Evolutionary conservation across 768 basidiomycete genomes (phyloP).

Genomic region (Suillus subluteus): DNA sequence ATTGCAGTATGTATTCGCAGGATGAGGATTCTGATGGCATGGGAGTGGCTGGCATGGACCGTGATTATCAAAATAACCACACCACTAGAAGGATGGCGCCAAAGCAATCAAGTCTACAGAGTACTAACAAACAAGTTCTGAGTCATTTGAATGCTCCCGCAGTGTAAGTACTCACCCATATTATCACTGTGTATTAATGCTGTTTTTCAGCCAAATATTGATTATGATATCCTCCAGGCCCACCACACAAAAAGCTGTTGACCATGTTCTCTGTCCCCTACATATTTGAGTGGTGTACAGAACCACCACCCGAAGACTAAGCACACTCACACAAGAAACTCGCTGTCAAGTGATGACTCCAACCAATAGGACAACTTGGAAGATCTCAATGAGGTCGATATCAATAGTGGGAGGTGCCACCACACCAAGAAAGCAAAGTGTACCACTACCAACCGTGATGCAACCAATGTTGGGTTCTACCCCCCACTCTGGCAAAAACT

Average conservation of each 20-base stretch:
- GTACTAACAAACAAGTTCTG: neutral
- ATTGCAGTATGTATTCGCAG: neutral
- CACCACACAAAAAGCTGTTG: neutral
- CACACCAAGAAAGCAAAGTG: neutral
- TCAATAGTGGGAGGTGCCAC: neutral
- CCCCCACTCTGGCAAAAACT: neutral
- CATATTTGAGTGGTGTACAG: neutral
- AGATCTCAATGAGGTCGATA: neutral
- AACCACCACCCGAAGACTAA: neutral
- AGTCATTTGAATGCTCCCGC: neutral
- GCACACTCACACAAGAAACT: neutral
- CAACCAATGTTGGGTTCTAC: neutral
- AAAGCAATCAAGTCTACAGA: neutral
- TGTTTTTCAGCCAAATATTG: neutral
- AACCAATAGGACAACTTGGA: neutral
- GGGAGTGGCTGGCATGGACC: neutral
- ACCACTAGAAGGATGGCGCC: neutral
- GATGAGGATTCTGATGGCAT: neutral
- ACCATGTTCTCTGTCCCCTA: neutral
- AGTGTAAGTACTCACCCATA: neutral
- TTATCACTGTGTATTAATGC: neutral
- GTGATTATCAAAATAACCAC: neutral
- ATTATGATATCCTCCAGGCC: neutral
- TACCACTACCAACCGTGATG: neutral
- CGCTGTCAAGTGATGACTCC: neutral